phyloP scores from a whole-genome alignment of 192 early-diverging fungal genomes.

The Funneliformis geosporum region DNA sequence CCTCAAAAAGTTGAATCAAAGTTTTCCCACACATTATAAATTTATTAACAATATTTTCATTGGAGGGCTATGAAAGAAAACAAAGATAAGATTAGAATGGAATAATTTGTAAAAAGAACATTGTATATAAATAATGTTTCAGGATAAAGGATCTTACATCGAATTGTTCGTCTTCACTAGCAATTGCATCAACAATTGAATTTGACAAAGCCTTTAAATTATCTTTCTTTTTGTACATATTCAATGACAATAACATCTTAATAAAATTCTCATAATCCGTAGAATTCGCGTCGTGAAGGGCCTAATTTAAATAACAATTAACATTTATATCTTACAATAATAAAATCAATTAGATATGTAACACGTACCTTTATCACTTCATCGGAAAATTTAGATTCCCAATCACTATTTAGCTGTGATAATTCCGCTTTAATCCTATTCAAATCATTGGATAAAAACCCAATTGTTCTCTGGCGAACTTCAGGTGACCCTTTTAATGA shows the following conservation, averaged over 20 bases:
- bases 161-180: constrained; percentile 13
- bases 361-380: constrained; percentile 29
- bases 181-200: constrained; percentile 8
- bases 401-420: constrained; percentile 2
- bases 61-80: constrained; percentile 12
- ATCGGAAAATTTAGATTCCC: constrained; percentile 22
- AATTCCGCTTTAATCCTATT: constrained; percentile 27
- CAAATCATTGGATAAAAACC: constrained; percentile 29
- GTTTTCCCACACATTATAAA: constrained; percentile 30
- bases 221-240: constrained; percentile 29
- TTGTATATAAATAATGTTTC: neutral
- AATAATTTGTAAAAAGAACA: neutral
- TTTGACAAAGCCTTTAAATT: constrained; percentile 16
- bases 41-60: constrained; percentile 30
- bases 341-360: neutral
- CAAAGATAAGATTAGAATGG: neutral
- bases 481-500: constrained; percentile 26
- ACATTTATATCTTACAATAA: neutral
- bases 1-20: constrained; percentile 25
- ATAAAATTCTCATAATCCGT: constrained; percentile 26
- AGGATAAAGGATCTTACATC: constrained; percentile 9
- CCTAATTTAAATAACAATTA: constrained; percentile 20
- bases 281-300: constrained; percentile 19
- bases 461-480: constrained; percentile 24
- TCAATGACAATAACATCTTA: constrained; percentile 23